Percentiles rank a stretch among this genome's conserved stretches.
These are phyloP conservation scores for Mycena epipterygia DNA, from an alignment of 768 basidiomycete species.

Conservation along the genomic window DNA sequence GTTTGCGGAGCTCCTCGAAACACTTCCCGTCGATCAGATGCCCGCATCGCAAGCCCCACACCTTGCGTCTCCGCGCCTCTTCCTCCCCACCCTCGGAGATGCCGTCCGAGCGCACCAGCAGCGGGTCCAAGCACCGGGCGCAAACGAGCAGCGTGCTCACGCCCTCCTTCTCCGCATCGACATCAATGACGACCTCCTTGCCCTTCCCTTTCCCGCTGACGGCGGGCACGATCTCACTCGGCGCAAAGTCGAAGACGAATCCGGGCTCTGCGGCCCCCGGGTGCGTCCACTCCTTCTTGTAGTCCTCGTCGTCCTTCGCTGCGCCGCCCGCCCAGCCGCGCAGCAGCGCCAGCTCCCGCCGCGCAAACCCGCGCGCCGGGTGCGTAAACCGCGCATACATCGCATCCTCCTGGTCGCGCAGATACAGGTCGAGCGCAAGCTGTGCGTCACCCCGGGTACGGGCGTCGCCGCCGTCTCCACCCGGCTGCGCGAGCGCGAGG, in stretches of 20 bases:
- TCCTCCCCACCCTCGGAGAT: constrained; percentile 57
- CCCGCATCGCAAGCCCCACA: constrained; percentile 84
- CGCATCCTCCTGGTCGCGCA: constrained; percentile 26
- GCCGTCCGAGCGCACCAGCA: constrained; percentile 66
- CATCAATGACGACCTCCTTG: constrained; percentile 48
- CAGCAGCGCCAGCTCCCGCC: constrained; percentile 31
- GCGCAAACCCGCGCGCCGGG: constrained; percentile 39
- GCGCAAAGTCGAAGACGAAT: constrained; percentile 77
- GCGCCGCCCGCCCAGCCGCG: constrained; percentile 18
- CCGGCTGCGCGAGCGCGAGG: constrained; percentile 18
- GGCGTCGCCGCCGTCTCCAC: neutral
- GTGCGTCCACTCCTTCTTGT: constrained; percentile 76
- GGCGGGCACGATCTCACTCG: constrained; percentile 46
- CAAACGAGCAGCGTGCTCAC: constrained; percentile 70
- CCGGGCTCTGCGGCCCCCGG: constrained; percentile 67
- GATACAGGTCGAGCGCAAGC: constrained; percentile 35
- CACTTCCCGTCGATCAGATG: constrained; percentile 88
- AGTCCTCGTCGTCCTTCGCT: constrained; percentile 52
- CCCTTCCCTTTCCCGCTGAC: constrained; percentile 32
- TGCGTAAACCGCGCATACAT: constrained; percentile 12
- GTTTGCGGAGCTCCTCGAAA: constrained; percentile 68
- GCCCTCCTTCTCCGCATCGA: constrained; percentile 61
- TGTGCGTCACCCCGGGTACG: constrained; percentile 32
- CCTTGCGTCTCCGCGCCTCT: constrained; percentile 59
- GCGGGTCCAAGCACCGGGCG: constrained; percentile 74